Evolutionary conservation across 164 flowering plant species (phyloP).

Genomic region (Piper longum): DNA sequence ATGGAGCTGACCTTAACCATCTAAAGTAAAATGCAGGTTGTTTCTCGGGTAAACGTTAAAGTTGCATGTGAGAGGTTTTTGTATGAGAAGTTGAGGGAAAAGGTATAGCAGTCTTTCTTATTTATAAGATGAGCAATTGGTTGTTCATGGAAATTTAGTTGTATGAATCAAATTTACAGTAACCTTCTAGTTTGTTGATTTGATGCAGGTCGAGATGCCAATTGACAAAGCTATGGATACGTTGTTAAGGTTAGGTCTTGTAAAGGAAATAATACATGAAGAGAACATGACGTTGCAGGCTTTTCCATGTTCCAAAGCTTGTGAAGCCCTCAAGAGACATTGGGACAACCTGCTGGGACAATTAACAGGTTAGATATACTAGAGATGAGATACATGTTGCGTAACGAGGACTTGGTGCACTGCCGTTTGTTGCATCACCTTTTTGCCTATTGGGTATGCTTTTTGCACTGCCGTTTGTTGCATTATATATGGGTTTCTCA

Average conservation of each 20-base stretch:
- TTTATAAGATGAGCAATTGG: not conserved
- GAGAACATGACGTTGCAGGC: constrained; percentile 38
- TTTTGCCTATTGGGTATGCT: not conserved
- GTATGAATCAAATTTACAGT: not conserved
- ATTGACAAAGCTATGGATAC: constrained; percentile 56
- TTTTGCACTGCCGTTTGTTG: no score
- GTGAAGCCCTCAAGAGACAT: constrained; percentile 38
- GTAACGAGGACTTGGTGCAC: not conserved
- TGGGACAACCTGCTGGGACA: constrained; percentile 52
- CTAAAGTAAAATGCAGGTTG: constrained; percentile 21
- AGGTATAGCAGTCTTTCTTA: constrained; percentile 28
- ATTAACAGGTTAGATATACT: not conserved
- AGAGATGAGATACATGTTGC: not conserved
- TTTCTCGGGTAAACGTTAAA: constrained; percentile 23
- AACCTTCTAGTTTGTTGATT: not conserved
- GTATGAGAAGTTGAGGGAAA: constrained; percentile 40
- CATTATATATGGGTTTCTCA: no score
- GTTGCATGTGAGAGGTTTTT: constrained; percentile 70
- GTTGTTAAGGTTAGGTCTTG: constrained; percentile 61
- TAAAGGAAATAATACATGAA: constrained; percentile 23
- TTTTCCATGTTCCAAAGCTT: constrained; percentile 45
- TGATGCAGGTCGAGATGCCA: constrained; percentile 79
- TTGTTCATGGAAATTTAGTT: not conserved
- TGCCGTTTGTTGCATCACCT: not conserved
- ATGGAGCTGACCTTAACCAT: not conserved